These are phyloP conservation scores for Trichoderma sp. DNA, from an alignment of 2,329 filamentous ascomycete species.

Conservation along the genomic window DNA sequence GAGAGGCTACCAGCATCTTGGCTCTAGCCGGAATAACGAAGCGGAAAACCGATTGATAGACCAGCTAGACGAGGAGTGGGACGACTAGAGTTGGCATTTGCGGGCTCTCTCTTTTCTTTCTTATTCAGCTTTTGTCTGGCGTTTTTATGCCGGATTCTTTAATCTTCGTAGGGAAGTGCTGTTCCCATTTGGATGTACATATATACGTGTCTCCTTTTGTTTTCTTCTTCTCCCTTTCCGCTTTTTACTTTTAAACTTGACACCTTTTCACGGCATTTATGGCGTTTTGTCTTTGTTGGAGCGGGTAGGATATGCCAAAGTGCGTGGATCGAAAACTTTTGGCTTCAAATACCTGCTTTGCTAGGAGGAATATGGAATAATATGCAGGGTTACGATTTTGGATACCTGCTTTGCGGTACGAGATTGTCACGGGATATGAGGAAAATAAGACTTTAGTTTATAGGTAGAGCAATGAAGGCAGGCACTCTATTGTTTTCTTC, in stretches of 20 bases:
- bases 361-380: not conserved
- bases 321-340: not conserved
- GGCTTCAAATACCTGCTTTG: not conserved
- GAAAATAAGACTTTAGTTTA: not conserved
- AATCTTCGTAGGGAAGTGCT: not conserved
- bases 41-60: conserved; percentile 94
- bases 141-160: not conserved
- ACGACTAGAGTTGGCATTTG: conserved; percentile 54
- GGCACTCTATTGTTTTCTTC: not conserved
- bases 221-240: not conserved
- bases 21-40: conserved; percentile 57
- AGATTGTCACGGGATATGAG: not conserved
- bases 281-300: conserved; percentile 14
- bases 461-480: not conserved
- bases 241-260: not conserved
- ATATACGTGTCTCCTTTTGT: conserved; percentile 1
- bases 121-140: conserved; percentile 2
- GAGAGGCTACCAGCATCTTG: conserved; percentile 66
- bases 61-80: conserved; percentile 96
- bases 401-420: not conserved
- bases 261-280: conserved; percentile 24
- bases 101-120: conserved; percentile 12
- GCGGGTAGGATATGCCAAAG: not conserved
- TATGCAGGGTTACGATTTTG: not conserved
- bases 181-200: conserved; percentile 18